phyloP scores from a whole-genome alignment of 1,284 basidiomycete genomes.

The Mycena sp. region DNA sequence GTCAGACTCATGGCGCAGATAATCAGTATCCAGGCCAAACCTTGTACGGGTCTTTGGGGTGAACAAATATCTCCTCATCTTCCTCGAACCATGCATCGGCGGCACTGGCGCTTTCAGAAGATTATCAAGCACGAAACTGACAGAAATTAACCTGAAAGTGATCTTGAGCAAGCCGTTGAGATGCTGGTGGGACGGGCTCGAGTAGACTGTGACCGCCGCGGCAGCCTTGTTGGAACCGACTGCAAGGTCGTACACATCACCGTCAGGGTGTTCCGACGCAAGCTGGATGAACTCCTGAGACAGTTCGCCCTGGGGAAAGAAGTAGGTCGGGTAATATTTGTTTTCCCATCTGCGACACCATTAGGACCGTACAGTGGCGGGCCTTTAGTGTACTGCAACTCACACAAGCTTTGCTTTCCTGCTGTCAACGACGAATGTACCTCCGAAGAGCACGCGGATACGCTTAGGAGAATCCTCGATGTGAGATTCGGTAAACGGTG shows the following conservation, averaged over 20 bases:
- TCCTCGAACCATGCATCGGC: slow-evolving; percentile 77
- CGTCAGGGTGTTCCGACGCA: slow-evolving; percentile 40
- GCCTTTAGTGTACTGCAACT: slow-evolving; percentile 34
- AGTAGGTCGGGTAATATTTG: slow-evolving; percentile 62
- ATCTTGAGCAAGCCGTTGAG: slow-evolving; percentile 60
- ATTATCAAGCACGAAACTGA: not conserved
- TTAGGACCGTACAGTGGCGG: not conserved
- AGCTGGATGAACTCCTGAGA: slow-evolving; percentile 51
- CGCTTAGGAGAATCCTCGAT: slow-evolving; percentile 59
- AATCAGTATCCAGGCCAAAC: no score
- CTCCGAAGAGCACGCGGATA: slow-evolving; percentile 62
- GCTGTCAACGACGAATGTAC: slow-evolving; percentile 63
- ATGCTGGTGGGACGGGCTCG: slow-evolving; percentile 42
- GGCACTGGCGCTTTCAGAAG: slow-evolving; percentile 29
- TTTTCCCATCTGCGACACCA: slow-evolving; percentile 61
- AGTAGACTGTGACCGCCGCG: slow-evolving; percentile 53
- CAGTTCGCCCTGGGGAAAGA: slow-evolving; percentile 57
- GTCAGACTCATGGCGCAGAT: slow-evolving; percentile 7
- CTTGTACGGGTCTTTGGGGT: slow-evolving; percentile 77
- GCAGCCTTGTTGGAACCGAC: slow-evolving; percentile 51
- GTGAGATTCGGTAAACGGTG: slow-evolving; percentile 36
- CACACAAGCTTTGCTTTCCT: slow-evolving; percentile 66
- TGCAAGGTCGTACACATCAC: slow-evolving; percentile 56
- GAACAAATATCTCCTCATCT: slow-evolving; percentile 66
- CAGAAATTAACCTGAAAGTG: slow-evolving; percentile 45